Conservation (phyloP, 345 rosid genomes). For the Moricandia arvensis region DNA sequence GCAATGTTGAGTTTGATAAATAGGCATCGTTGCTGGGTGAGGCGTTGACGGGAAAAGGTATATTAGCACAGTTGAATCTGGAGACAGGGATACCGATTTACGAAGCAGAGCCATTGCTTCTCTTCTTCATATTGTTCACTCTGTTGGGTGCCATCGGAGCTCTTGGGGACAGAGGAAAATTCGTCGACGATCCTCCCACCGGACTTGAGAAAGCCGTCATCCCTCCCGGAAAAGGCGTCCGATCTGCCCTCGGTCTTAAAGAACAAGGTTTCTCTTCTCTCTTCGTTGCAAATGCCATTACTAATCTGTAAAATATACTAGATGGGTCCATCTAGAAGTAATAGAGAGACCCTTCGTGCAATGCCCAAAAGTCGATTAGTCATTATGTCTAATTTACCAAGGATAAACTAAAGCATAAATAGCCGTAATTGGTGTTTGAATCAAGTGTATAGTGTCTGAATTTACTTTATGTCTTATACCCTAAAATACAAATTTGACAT, state of each 20-base stretch:
- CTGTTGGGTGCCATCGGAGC: conserved; percentile 97
- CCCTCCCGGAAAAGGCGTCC: conserved; percentile 72
- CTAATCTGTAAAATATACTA: not conserved
- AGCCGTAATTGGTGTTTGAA: not conserved
- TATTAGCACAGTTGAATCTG: conserved; percentile 71
- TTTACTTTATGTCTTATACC: not conserved
- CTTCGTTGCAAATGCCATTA: conserved; percentile 3
- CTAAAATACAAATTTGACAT: not conserved
- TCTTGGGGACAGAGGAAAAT: conserved; percentile 83
- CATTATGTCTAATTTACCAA: not conserved
- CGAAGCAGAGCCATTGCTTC: conserved; percentile 95
- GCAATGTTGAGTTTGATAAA: not conserved
- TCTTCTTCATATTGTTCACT: conserved; percentile 93
- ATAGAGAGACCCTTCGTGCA: not conserved
- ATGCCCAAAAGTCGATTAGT: not conserved
- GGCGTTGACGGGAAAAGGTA: conserved; percentile 90
- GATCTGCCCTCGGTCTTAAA: conserved; percentile 73
- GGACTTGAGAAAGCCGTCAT: conserved; percentile 80
- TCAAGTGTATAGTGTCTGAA: not conserved
- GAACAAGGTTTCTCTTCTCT: conserved; percentile 66
- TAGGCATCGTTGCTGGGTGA: conserved; percentile 94
- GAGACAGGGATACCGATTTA: conserved; percentile 95
- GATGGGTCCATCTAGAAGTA: not conserved
- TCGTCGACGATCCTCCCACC: conserved; percentile 74
- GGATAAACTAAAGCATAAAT: not conserved